Evolutionary conservation across 2,329 filamentous ascomycete species (phyloP), one percentile per base, ranked within the genome.

Genomic region (Epichloe hybrida): DNA sequence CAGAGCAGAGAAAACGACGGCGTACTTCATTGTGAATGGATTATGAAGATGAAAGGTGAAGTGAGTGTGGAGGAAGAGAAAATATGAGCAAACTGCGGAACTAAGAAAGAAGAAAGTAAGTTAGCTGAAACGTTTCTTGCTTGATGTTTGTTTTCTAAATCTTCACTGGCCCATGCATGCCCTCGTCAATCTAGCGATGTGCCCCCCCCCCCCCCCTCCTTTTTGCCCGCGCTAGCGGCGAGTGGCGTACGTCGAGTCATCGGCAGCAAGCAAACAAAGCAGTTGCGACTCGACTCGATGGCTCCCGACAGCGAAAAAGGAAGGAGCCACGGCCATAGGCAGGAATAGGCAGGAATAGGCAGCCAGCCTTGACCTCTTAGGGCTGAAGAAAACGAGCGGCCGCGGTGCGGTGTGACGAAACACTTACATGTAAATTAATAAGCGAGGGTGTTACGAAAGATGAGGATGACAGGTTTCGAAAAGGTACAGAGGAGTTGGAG

Each of bases 11-110:
- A 60, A 53, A 57, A 57, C 60, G 56, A 62, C 34, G 49, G 65
- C 61, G 58, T 60, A 65, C 65, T 68, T 66, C 66, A 69, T 69
- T 53, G 58, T 66, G 63, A 37, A 17, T 34, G 12, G 23, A n/a
- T 5, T 20, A 20, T 39, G 27, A 38, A 39, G 15, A 40, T 23
- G 23, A n/a, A 9, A 38, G 21, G 36, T 38, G 17, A 17, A 43
- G 20, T 6, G 38, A 51, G n/a, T 31, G 17, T 44, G 13, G 5
- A 31, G 27, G 27, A 20, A 21, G 17, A 34, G 39, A 21, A 38
- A 11, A 6, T 13, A 6, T 13, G n/a, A 20, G 44, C 5, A n/a
- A 44, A 37, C 36, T 36, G 23, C 12, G 5, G 5, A 48, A 31
- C 4, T 2, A 34, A 15, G 15, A 15, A 15, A 13, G 7, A 15